Percentiles rank a stretch among this genome's conserved stretches.
These are phyloP conservation scores for Adansonia grandidieri DNA, from an alignment of 441 rosid genomes.

Conservation along the genomic window DNA sequence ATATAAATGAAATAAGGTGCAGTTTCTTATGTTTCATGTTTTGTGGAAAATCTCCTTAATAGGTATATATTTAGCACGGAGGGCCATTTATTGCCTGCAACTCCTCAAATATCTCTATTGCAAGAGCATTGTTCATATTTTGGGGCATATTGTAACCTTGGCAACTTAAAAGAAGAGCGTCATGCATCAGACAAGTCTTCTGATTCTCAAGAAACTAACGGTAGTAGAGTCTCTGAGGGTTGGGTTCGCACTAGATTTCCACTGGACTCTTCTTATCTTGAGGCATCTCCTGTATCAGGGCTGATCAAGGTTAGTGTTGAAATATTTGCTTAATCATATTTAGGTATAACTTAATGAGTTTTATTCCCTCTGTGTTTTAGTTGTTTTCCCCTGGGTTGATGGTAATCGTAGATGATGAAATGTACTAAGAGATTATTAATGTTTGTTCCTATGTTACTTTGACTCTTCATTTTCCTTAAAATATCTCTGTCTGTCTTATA, in stretches of 20 bases:
- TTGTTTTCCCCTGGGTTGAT: not conserved
- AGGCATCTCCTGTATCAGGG: constrained; percentile 60
- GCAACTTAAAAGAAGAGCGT: constrained; percentile 42
- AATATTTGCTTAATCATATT: not conserved
- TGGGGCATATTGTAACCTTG: constrained; percentile 74
- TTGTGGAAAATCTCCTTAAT: constrained; percentile 24
- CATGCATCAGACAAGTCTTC: constrained; percentile 39
- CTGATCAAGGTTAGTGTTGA: constrained; percentile 68
- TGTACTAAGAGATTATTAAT: not conserved
- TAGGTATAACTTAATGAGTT: not conserved
- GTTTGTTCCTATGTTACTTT: not conserved
- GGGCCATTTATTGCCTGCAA: constrained; percentile 88
- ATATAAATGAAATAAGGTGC: constrained; percentile 20
- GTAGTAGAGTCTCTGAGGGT: constrained; percentile 40
- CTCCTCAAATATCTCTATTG: constrained; percentile 87
- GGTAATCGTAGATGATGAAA: not conserved
- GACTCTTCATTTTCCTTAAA: no score
- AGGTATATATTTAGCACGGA: constrained; percentile 93
- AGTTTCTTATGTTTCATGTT: not conserved
- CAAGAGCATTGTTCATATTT: constrained; percentile 85
- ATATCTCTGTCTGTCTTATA: no score
- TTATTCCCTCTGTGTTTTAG: not conserved
- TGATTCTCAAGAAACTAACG: constrained; percentile 50
- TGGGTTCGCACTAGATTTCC: constrained; percentile 36
- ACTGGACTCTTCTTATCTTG: constrained; percentile 43